These are phyloP conservation scores for Vitellaria paradoxa DNA, from an alignment of 179 eudicot species.

Conservation along the genomic window DNA sequence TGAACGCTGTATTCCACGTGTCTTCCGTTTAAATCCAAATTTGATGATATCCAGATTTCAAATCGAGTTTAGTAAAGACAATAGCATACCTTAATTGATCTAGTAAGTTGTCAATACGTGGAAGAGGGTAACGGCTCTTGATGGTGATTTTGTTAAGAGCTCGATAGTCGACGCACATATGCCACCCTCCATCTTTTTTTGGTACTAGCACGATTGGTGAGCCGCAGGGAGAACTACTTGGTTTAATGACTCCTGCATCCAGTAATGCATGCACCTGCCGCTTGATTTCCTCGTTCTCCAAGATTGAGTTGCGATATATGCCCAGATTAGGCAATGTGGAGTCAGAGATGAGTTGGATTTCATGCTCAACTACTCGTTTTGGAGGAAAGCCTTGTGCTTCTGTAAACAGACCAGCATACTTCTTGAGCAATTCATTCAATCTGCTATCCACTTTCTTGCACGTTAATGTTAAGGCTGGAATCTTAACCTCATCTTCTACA, in stretches of 20 bases:
- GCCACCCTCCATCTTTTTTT: slow-evolving; percentile 5
- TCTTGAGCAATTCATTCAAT: neutral
- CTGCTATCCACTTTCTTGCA: neutral
- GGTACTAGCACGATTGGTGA: neutral
- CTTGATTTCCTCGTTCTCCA: neutral
- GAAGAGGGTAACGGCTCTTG: no score
- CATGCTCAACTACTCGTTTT: no score
- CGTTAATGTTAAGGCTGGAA: neutral
- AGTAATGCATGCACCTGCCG: no score
- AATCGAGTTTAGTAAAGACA: neutral
- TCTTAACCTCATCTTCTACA: neutral
- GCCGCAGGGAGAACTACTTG: slow-evolving; percentile 5
- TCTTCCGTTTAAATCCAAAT: neutral
- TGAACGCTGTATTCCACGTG: slow-evolving; percentile 4
- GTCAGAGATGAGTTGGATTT: neutral
- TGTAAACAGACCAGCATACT: neutral
- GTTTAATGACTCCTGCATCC: neutral
- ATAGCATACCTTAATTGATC: neutral
- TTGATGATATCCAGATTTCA: neutral
- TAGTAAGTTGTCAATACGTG: neutral
- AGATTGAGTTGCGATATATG: neutral
- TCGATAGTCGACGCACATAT: no score
- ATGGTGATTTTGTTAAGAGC: no score
- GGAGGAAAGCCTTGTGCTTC: neutral
- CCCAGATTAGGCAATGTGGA: neutral